Base-by-base conservation (phyloP, 2,329 filamentous ascomycete genomes). In the Celoporthe dispersa region DNA sequence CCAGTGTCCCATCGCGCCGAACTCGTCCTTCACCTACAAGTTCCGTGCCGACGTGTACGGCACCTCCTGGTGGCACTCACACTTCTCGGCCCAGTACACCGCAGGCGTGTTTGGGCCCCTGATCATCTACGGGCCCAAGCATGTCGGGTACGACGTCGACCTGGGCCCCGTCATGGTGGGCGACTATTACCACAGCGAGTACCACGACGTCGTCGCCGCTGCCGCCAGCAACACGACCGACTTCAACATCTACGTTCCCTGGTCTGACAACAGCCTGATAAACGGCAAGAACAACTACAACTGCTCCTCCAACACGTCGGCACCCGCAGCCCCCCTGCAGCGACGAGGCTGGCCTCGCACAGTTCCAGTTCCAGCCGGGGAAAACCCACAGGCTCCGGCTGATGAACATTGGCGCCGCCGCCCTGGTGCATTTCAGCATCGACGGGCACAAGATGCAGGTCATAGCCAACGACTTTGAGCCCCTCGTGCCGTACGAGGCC, bases 21-120 rank as follows among this genome's bases (percentile, higher is more conserved):
- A 85, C 0, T 73, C 83, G 5, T 80, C 81, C 1, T 82, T 84
- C 53, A 88, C 85, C 2, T 91, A 91, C 77, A 84, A 78, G 4
- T 90, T 86, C 79, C 81, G 82, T 60, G 86, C 84, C 11, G 86
- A 83, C 0, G 80, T 84, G 72, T 85, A 87, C 76, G 85, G 88
- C 12, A 80, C 84, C 0, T 81, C 80, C 2, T 89, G 86, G 55
- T 67, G 60, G 35, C 66, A 67, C 57, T 67, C 66, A 2, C 66
- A 67, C 33, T 67, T 51, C 57, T 61, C 55, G 7, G 66, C 66
- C 9, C 66, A 67, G 11, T 35, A 25, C 16, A 51, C 39, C 22
- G 57, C 25, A 16, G 66, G 66, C 2, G 55, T 53, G 11, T 67
- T 16, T 33, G 57, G 66, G 6, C 55, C 66, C 37, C 31, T 67